Conservation (phyloP, 2,329 filamentous ascomycete species). For the Fusarium caatingaense region DNA sequence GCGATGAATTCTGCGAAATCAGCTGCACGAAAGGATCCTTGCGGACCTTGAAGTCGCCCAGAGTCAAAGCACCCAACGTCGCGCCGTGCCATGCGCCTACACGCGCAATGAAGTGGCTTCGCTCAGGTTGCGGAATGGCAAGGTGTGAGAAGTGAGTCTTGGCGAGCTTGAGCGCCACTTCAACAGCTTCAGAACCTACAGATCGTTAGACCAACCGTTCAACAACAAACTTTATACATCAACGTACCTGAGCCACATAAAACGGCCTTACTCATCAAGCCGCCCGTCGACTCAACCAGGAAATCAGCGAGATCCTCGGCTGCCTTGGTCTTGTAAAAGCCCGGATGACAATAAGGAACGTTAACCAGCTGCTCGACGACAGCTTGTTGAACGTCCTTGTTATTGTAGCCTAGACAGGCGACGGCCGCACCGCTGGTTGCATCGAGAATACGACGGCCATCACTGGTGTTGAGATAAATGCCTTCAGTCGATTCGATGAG, state of each 20-base stretch:
- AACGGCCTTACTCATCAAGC: slow-evolving; percentile 37
- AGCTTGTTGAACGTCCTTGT: slow-evolving; percentile 40
- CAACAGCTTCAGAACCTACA: slow-evolving; percentile 38
- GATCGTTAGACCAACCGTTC: fast-evolving
- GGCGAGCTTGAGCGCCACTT: slow-evolving; percentile 39
- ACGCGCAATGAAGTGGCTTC: slow-evolving; percentile 35
- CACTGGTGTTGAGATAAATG: slow-evolving; percentile 37
- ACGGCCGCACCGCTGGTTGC: slow-evolving; percentile 43
- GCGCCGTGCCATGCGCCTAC: slow-evolving; percentile 37
- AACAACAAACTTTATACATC: fast-evolving
- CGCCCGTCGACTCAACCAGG: slow-evolving; percentile 36
- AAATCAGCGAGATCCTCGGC: slow-evolving; percentile 37
- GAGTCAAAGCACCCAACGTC: slow-evolving; percentile 32
- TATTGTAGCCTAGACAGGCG: slow-evolving; percentile 40
- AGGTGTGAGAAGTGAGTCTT: slow-evolving; percentile 37
- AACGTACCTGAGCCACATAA: slow-evolving; percentile 37
- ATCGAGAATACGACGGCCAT: slow-evolving; percentile 41
- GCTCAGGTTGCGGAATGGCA: slow-evolving; percentile 28
- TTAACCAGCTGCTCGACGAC: slow-evolving; percentile 34
- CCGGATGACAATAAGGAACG: slow-evolving; percentile 37
- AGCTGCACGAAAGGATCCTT: slow-evolving; percentile 36
- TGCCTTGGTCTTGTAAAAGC: slow-evolving; percentile 39
- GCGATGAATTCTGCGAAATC: slow-evolving; percentile 32
- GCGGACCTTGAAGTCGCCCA: slow-evolving; percentile 38
- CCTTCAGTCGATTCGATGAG: slow-evolving; percentile 33